Conservation (phyloP, 192 early-diverging fungal species). For the Mortierella hygrophila region DNA sequence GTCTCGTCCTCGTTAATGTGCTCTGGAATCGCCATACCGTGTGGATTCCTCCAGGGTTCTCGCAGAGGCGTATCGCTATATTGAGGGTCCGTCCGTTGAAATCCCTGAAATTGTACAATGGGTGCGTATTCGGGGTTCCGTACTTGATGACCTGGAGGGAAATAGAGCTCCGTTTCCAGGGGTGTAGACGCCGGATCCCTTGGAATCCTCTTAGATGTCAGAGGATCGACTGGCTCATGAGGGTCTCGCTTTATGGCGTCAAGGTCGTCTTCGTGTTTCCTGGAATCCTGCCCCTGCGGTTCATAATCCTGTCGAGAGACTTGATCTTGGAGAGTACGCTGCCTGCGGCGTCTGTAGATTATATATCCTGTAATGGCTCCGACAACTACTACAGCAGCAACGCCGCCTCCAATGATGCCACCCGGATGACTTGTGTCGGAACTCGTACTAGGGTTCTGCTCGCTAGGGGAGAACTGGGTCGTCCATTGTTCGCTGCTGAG, state of each 20-base stretch:
- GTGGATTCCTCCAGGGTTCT: neutral
- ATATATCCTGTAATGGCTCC: neutral
- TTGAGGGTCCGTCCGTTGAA: neutral
- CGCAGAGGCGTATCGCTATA: neutral
- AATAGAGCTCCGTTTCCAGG: neutral
- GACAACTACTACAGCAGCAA: neutral
- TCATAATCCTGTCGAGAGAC: neutral
- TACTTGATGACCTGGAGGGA: neutral
- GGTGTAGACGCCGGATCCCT: neutral
- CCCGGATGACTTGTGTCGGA: neutral
- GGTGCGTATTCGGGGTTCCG: neutral
- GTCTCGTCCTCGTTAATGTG: neutral
- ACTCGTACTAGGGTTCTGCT: neutral
- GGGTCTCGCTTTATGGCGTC: neutral
- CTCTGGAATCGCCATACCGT: neutral
- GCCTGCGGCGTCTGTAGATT: neutral
- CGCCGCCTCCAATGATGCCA: neutral
- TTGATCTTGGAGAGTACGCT: neutral
- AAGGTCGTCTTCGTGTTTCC: neutral
- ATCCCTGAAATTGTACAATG: neutral
- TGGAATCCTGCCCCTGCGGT: neutral
- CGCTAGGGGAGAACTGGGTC: neutral
- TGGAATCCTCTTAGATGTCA: neutral
- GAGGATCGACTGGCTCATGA: neutral
- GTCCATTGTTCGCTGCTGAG: neutral